Base-by-base conservation (phyloP, 192 early-diverging fungal species). In the Backusella liffmaniae region DNA sequence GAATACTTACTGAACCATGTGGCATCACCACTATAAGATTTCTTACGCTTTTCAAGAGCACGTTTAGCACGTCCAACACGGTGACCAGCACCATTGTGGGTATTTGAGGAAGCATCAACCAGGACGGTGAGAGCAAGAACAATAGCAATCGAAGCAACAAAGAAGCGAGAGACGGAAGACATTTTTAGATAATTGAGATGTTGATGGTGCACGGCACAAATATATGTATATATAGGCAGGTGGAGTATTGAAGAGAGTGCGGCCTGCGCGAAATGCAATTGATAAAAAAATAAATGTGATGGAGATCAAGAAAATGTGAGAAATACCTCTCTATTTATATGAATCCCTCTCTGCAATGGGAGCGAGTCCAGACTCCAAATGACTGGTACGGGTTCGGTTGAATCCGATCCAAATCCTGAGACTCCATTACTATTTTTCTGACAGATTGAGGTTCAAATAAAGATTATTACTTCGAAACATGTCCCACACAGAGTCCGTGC, bases 1-100 rank as follows among this genome's bases (percentile, higher is more conserved):
- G 37, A 0, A 39, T 49, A 49, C 46, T 49, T 49, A 49, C 46
- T 81, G 77, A 85, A 85, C 84, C 84, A 85, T 41, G 84, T 85
- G 56, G 81, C 84, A 12, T 42, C 59, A 35, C 84, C 84, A 44
- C 23, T 34, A 77, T 37, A 85, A 16, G 75, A 42, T 36, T 69
- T 39, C 0, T 21, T 23, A 39, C 77, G 36, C 12, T 72, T 73
- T 29, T 66, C 72, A 34, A 69, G 26, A 67, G 77, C 46, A 56
- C 75, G 75, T 16, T 69, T 66, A 36, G 81, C 70, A 18, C 75
- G 67, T 29, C 42, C 36, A 18, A 51, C 37, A 15, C 26, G 56
- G 29, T 62, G 21, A 62, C 56, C 23, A 62, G 23, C 56, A 29
- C 4, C 21, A 62, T n/a, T 46, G 23, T 65, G 59, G 23, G 53